A percentile compares a stretch with the other conserved stretches of the same genome.
Evolutionary conservation across 164 flowering plant species (phyloP).

Genomic region (Annona cherimola): DNA sequence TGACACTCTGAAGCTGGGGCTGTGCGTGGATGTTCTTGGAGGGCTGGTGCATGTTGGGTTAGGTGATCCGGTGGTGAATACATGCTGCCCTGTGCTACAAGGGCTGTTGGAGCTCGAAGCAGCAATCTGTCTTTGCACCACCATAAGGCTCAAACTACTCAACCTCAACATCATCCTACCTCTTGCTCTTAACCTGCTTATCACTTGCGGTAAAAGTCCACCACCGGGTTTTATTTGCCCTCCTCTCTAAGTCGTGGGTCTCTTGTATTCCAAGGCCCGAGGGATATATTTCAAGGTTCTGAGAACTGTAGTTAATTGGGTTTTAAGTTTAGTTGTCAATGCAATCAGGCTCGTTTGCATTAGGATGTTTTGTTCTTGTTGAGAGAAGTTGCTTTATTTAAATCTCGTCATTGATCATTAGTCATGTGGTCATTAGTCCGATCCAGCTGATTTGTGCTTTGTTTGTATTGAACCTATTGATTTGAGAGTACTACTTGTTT

Average conservation of each 20-base stretch:
- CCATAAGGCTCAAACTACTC: slow-evolving; percentile 68
- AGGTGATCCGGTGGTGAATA: slow-evolving; percentile 67
- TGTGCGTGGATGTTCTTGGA: slow-evolving; percentile 76
- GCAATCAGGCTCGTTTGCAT: background rate
- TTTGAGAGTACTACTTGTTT: too few relatives aligned
- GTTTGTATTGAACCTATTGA: too few relatives aligned
- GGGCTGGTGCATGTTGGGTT: slow-evolving; percentile 78
- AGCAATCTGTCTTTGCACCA: slow-evolving; percentile 75
- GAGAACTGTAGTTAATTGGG: background rate
- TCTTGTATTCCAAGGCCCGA: background rate
- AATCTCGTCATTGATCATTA: background rate
- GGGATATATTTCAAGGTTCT: background rate
- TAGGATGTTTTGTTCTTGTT: slow-evolving; percentile 1
- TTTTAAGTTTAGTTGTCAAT: slow-evolving; percentile 1
- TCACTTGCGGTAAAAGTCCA: slow-evolving; percentile 64
- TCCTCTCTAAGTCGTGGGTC: slow-evolving; percentile 23
- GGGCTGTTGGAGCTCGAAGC: slow-evolving; percentile 91
- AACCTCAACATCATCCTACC: slow-evolving; percentile 81
- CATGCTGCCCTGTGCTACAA: slow-evolving; percentile 73
- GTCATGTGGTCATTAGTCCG: background rate
- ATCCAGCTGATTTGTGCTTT: background rate
- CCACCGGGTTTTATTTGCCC: slow-evolving; percentile 78
- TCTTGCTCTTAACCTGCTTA: slow-evolving; percentile 59
- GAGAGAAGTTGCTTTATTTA: background rate
- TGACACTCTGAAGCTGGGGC: slow-evolving; percentile 69